These are phyloP conservation scores for Alnus glutinosa DNA, from an alignment of 306 rosid genomes.

Conservation along the genomic window DNA sequence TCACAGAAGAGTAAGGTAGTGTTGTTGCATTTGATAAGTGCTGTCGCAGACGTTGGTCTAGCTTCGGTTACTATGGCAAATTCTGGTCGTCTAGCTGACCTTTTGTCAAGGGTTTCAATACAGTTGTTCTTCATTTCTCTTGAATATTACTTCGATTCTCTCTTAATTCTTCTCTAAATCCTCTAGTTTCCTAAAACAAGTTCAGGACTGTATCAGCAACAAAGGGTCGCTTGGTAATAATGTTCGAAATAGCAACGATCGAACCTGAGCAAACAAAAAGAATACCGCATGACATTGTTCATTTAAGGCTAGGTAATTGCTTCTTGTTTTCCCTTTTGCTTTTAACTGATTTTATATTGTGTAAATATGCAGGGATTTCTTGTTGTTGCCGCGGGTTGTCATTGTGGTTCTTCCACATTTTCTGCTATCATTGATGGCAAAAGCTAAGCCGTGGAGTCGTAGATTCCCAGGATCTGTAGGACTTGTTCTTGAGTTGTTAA, in stretches of 20 bases:
- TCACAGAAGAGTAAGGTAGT: too few relatives aligned
- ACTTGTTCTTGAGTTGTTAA: too few relatives aligned
- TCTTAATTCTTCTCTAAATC: too few relatives aligned
- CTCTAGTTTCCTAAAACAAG: too few relatives aligned
- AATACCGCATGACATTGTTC: conserved; percentile 38
- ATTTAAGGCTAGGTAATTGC: conserved; percentile 14
- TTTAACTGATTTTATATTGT: conserved; percentile 32
- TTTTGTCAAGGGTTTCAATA: too few relatives aligned
- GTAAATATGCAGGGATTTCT: conserved; percentile 50
- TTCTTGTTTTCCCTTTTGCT: neutral
- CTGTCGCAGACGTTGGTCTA: too few relatives aligned
- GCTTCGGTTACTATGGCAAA: too few relatives aligned
- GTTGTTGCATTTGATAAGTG: too few relatives aligned
- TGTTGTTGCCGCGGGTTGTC: neutral
- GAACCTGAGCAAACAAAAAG: conserved; percentile 38
- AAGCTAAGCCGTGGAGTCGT: neutral
- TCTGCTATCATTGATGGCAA: conserved; percentile 21
- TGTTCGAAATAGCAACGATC: conserved; percentile 43
- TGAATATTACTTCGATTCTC: too few relatives aligned
- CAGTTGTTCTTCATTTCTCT: too few relatives aligned
- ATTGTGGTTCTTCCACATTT: neutral
- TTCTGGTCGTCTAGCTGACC: too few relatives aligned
- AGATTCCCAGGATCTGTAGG: neutral
- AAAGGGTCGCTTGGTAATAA: conserved; percentile 23
- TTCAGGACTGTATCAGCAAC: too few relatives aligned